A percentile compares a stretch with the other conserved stretches of the same genome.
Conservation (phyloP, 2,329 filamentous ascomycete genomes). For the Didymosphaeria variabile region DNA sequence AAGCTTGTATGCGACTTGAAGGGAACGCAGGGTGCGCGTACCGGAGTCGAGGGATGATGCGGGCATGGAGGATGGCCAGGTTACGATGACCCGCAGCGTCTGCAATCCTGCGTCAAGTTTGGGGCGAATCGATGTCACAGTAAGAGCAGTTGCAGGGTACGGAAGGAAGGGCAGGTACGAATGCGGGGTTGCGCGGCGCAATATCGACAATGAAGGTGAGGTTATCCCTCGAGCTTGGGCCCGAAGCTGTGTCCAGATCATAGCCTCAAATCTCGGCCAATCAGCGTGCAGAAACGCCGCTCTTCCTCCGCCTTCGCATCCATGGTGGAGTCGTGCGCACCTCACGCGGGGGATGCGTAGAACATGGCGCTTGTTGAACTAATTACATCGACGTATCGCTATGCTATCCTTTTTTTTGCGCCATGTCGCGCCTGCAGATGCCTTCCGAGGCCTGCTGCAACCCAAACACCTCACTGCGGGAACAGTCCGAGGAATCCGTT, state of each 20-base stretch:
- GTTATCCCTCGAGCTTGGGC: constrained; percentile 20
- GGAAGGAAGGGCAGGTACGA: not conserved
- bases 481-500: constrained; percentile 66
- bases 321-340: not conserved
- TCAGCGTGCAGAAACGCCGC: constrained; percentile 19
- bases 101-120: constrained; percentile 26
- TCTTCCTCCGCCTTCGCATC: constrained; percentile 6
- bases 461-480: constrained; percentile 32
- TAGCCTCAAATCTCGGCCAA: constrained; percentile 14
- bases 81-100: constrained; percentile 47
- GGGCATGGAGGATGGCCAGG: constrained; percentile 48
- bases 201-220: constrained; percentile 23
- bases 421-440: not conserved
- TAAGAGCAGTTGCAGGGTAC: not conserved
- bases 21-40: constrained; percentile 28
- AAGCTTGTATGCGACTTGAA: constrained; percentile 10
- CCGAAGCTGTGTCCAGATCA: constrained; percentile 14
- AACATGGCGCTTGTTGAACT: not conserved
- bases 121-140: constrained; percentile 11
- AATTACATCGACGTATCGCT: not conserved
- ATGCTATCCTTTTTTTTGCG: not conserved
- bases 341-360: not conserved
- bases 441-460: not conserved
- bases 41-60: constrained; percentile 50
- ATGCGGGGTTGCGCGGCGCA: constrained; percentile 16